Base-by-base conservation (phyloP, 805 yeast species). In the Wickerhamiella dianesei region DNA sequence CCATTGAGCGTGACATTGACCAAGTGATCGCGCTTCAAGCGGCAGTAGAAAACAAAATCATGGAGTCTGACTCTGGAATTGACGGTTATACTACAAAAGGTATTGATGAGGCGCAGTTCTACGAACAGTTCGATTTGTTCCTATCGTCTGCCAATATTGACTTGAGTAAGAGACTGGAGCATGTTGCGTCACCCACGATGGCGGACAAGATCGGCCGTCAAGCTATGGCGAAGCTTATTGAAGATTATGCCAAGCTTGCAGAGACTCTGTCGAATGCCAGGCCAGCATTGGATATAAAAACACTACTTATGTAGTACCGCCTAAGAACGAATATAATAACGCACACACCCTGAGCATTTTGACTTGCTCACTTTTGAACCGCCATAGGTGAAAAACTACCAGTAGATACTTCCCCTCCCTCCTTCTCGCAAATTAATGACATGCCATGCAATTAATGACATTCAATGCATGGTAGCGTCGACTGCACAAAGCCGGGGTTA, bases 71-170 rank as follows among this genome's bases (percentile, higher is more conserved):
- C 9, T 61, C 64, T 9, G 61, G 63, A 6, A 43, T 60, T 14
- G 37, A 21, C 13, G 50, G 45, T 29, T 37, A 32, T 18, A 41
- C 36, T n/a, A 48, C 39, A 19, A 41, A 43, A n/a, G 40, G 48
- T 16, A n/a, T 53, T 22, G 32, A 41, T 20, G 40, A 29, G 16
- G 43, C 43, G 12, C 47, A 44, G 22, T 45, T 51, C 37, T 35
- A 37, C 14, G 44, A 32, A 1, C 35, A 29, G 13, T 50, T 66
- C 40, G 68, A 65, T 46, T 57, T 56, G 41, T 65, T 66, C 45
- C 55, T 67, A 22, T 60, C 64, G 1, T 57, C 61, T 1, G 67
- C 66, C 2, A 48, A 59, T 2, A 54, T 61, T 52, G 64, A 62
- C 44, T 52, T 60, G 35, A 56, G 57, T 32, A 44, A 46, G 12